These are phyloP conservation scores for Cryphonectria parasitica DNA, from an alignment of 2,329 filamentous ascomycete species.

Conservation along the genomic window DNA sequence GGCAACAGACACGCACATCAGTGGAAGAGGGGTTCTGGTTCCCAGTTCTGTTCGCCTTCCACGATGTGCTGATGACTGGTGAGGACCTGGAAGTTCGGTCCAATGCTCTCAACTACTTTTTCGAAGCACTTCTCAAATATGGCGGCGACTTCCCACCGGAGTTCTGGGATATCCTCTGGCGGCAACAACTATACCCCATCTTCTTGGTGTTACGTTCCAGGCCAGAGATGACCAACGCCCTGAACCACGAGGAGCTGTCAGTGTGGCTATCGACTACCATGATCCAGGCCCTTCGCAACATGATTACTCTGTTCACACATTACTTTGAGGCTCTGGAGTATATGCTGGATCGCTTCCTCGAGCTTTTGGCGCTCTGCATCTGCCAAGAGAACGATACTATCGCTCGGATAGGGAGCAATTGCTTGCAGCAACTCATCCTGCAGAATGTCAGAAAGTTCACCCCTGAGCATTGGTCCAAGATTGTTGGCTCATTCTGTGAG, in stretches of 20 bases:
- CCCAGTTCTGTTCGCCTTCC: constrained; percentile 95
- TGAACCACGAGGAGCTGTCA: constrained; percentile 94
- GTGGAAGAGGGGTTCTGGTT: constrained; percentile 99
- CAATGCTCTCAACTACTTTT: constrained; percentile 91
- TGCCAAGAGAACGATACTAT: constrained; percentile 99
- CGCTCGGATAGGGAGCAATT: constrained; percentile 96
- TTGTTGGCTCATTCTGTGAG: constrained; percentile 94
- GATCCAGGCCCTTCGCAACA: constrained; percentile 97
- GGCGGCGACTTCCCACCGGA: constrained; percentile 89
- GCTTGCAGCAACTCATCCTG: constrained; percentile 91
- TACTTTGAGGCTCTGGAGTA: constrained; percentile 96
- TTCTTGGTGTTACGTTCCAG: constrained; percentile 97
- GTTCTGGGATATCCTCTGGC: constrained; percentile 99
- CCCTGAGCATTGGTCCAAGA: constrained; percentile 86
- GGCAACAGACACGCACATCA: constrained; percentile 75
- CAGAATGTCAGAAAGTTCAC: constrained; percentile 95
- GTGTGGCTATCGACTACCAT: constrained; percentile 99
- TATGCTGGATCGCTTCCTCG: constrained; percentile 97
- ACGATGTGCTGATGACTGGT: constrained; percentile 98
- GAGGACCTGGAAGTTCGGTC: constrained; percentile 96
- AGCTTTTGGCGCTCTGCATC: constrained; percentile 92
- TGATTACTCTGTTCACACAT: constrained; percentile 98
- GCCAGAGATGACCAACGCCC: constrained; percentile 92
- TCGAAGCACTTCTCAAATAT: constrained; percentile 88
- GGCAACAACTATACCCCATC: constrained; percentile 94